phyloP scores from a whole-genome alignment of 73 alveolate species.

The Tetrahymena malaccensis region DNA sequence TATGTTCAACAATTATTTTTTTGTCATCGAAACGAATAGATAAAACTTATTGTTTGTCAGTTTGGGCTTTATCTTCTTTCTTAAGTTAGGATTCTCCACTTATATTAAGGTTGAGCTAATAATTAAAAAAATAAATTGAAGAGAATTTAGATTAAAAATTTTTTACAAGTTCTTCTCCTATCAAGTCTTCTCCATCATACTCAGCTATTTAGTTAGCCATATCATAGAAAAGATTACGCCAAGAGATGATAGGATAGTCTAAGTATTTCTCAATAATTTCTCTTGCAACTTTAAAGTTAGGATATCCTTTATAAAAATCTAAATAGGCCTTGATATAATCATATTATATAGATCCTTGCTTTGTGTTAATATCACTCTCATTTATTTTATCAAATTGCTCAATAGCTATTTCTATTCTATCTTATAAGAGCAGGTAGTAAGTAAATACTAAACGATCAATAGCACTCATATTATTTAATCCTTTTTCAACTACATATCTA shows the following conservation, averaged over 20 bases:
- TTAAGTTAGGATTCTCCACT: constrained; percentile 43
- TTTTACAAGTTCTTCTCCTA: not conserved
- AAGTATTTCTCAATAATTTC: constrained; percentile 60
- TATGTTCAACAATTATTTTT: constrained; percentile 37
- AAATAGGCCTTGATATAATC: constrained; percentile 65
- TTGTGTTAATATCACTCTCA: not conserved
- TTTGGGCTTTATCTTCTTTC: constrained; percentile 8
- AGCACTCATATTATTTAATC: constrained; percentile 8
- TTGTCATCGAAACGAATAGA: constrained; percentile 52
- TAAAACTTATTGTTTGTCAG: constrained; percentile 45
- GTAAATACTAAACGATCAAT: constrained; percentile 19
- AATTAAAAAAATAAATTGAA: not conserved
- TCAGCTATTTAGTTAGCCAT: constrained; percentile 56
- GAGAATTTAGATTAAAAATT: not conserved
- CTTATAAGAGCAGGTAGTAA: constrained; percentile 37
- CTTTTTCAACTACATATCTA: constrained; percentile 28
- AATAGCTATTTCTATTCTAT: constrained; percentile 36
- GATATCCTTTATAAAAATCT: constrained; percentile 55
- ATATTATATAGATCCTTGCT: constrained; percentile 40
- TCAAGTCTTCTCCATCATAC: constrained; percentile 59
- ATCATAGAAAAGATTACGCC: constrained; percentile 75
- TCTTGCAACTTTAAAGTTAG: constrained; percentile 63
- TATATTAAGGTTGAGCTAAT: constrained; percentile 14
- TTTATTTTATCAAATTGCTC: constrained; percentile 2
- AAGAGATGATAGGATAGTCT: constrained; percentile 68